Conservation (phyloP, 768 basidiomycete species). For the Amanita rubescens region DNA sequence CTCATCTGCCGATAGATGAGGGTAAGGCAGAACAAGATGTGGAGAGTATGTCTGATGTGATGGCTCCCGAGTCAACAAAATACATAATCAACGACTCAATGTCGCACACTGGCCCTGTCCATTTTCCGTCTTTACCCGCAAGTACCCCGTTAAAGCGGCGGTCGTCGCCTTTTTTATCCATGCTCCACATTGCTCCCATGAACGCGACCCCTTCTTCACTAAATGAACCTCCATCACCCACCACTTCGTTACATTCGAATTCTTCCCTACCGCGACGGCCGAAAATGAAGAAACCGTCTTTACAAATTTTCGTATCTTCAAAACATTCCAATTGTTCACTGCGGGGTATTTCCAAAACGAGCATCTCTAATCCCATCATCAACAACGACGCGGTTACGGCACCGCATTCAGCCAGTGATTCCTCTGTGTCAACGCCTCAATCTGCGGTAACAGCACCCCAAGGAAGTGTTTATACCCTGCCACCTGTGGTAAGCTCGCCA, state of each 20-base stretch:
- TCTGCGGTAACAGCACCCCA: conserved; percentile 57
- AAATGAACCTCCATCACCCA: conserved; percentile 9
- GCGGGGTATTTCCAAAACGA: conserved; percentile 8
- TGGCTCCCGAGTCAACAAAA: conserved; percentile 23
- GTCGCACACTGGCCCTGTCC: conserved; percentile 26
- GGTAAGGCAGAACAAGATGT: conserved; percentile 7
- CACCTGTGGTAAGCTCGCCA: conserved; percentile 53
- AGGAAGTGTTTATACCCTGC: conserved; percentile 37
- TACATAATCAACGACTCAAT: conserved; percentile 24
- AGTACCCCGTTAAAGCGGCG: conserved; percentile 25
- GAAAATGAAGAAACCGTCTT: conserved; percentile 57
- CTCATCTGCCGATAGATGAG: conserved; percentile 28
- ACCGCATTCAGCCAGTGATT: conserved; percentile 36
- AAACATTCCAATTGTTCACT: conserved; percentile 52
- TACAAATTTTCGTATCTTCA: conserved; percentile 54
- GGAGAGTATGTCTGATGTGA: conserved; percentile 16
- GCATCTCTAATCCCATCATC: conserved; percentile 15
- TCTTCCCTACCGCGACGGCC: conserved; percentile 18
- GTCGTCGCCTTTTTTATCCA: conserved; percentile 33
- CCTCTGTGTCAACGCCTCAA: conserved; percentile 41
- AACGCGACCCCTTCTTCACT: conserved; percentile 10
- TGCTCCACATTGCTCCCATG: conserved; percentile 24
- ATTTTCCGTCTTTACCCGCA: conserved; percentile 45
- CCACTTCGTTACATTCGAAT: conserved; percentile 20
- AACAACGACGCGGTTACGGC: conserved; percentile 24